These are phyloP conservation scores for Xylariaceae sp. DNA, from an alignment of 2,329 filamentous ascomycete genomes.

Conservation along the genomic window DNA sequence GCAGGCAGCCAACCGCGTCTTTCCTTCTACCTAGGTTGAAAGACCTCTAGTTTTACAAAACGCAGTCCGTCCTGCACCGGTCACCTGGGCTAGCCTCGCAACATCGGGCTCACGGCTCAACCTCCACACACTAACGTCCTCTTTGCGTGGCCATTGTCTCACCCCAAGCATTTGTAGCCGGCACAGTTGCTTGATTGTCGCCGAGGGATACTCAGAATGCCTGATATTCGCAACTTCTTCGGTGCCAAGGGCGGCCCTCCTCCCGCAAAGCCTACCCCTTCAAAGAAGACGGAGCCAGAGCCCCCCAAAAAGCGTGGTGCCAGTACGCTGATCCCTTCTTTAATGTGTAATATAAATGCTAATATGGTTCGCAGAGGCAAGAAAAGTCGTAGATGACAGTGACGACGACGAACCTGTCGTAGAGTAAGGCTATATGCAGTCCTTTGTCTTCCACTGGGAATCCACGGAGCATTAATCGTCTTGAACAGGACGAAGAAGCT, in stretches of 20 bases:
- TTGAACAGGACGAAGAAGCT: conserved; percentile 52
- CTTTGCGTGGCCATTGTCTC: not conserved
- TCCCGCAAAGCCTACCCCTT: conserved; percentile 46
- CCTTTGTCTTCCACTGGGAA: not conserved
- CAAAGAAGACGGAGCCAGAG: conserved; percentile 46
- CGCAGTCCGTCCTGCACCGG: too few relatives aligned
- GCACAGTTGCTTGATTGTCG: not conserved
- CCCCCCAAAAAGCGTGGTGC: conserved; percentile 41
- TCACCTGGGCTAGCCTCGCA: too few relatives aligned
- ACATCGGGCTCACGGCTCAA: too few relatives aligned
- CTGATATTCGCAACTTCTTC: conserved; percentile 92
- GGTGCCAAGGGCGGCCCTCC: conserved; percentile 66
- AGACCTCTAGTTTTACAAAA: not conserved
- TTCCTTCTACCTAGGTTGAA: not conserved
- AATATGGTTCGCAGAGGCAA: conserved; percentile 40
- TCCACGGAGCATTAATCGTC: conserved; percentile 17
- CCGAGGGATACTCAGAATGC: conserved; percentile 52
- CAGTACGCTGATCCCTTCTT: conserved; percentile 37
- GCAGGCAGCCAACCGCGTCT: conserved; percentile 16
- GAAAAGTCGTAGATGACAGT: conserved; percentile 78
- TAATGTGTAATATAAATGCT: not conserved
- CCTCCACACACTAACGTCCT: not conserved
- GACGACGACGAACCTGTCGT: conserved; percentile 61
- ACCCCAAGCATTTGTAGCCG: too few relatives aligned
- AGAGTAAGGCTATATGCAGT: conserved; percentile 40